Base-by-base conservation (phyloP, 1,284 basidiomycete genomes). In the Microbotryum scabiosae region DNA sequence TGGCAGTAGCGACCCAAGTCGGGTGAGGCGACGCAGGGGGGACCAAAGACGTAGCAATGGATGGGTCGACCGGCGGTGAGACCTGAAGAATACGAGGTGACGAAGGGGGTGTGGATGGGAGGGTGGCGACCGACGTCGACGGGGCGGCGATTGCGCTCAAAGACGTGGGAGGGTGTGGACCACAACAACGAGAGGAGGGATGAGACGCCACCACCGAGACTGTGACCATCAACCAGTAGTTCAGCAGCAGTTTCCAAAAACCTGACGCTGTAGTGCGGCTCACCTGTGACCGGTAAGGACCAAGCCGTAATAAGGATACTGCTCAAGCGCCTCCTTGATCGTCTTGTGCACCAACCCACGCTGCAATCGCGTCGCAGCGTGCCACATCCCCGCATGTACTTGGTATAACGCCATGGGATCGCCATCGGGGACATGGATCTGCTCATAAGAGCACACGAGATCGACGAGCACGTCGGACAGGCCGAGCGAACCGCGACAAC, bases 381-480 rank as follows among this genome's bases (percentile, higher is more conserved):
- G 70, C 25, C 76, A 74, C 78, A 81, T 81, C 26, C 79, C 79
- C n/a, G 73, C 70, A 62, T 81, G 79, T 23, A 77, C 78, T 49
- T 75, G 74, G 69, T 80, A 80, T 1, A 68, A 65, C 4, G 62
- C 76, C 14, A 72, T 60, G 0, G 75, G 72, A 49, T 76, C 71
- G 4, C 72, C 78, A 26, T 75, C 74, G 3, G 75, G 75, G 8
- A 80, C 71, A 2, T 64, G 56, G 51, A 80, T 76, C 4, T 72
- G 66, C 63, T 75, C 74, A 65, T 79, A 80, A 41, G 75, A 74
- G 71, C 78, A 80, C 0, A 77, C 79, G 4, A 81, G 73, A 63
- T 81, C 79, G 47, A 79, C 76, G n/a, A 81, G 74, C 18, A 80
- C 74, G 65, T 81, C 79, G 14, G 76, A 77, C 1, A 81, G 71